Percentiles rank a stretch among this genome's conserved stretches.
phyloP scores from a whole-genome alignment of 2,329 filamentous ascomycete genomes.

The Endothia cerciana region DNA sequence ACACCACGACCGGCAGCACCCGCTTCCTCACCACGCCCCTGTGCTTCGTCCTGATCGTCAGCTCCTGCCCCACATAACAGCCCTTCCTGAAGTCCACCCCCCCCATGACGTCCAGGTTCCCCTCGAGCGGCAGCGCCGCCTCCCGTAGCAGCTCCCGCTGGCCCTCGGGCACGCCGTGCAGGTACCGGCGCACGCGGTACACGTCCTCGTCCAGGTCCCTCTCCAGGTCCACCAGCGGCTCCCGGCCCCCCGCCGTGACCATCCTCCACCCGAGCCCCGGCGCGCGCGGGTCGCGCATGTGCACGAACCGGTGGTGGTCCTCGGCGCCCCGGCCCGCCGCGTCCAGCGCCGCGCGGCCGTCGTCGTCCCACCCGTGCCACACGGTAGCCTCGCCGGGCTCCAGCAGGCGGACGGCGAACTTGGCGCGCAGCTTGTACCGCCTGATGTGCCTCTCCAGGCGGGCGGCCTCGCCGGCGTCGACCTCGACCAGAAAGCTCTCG shows the following conservation, averaged over 20 bases:
- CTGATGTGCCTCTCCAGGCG: conserved; percentile 73
- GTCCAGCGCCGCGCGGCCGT: conserved; percentile 34
- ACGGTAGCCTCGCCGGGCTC: conserved; percentile 67
- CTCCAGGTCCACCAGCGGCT: conserved; percentile 47
- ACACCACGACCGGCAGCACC: conserved; percentile 79
- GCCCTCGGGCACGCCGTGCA: conserved; percentile 84
- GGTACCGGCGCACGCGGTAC: conserved; percentile 78
- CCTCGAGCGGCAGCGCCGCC: conserved; percentile 80
- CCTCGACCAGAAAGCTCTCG: conserved; percentile 76
- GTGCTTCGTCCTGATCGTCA: conserved; percentile 94
- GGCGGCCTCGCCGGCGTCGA: conserved; percentile 69
- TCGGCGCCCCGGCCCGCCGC: not conserved
- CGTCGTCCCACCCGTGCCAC: conserved; percentile 75
- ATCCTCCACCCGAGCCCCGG: conserved; percentile 50
- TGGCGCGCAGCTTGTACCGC: conserved; percentile 83
- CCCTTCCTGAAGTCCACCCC: conserved; percentile 94
- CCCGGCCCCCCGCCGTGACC: conserved; percentile 33
- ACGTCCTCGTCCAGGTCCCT: conserved; percentile 48
- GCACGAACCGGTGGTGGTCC: conserved; percentile 20
- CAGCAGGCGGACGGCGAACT: conserved; percentile 70
- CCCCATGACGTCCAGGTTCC: conserved; percentile 83
- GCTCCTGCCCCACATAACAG: conserved; percentile 95
- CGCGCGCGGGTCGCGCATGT: conserved; percentile 43
- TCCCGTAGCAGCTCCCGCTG: conserved; percentile 75
- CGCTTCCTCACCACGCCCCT: conserved; percentile 92